Evolutionary conservation across 768 basidiomycete genomes (phyloP), one percentile per base, ranked within the genome.

Genomic region (Collybia mongolica): DNA sequence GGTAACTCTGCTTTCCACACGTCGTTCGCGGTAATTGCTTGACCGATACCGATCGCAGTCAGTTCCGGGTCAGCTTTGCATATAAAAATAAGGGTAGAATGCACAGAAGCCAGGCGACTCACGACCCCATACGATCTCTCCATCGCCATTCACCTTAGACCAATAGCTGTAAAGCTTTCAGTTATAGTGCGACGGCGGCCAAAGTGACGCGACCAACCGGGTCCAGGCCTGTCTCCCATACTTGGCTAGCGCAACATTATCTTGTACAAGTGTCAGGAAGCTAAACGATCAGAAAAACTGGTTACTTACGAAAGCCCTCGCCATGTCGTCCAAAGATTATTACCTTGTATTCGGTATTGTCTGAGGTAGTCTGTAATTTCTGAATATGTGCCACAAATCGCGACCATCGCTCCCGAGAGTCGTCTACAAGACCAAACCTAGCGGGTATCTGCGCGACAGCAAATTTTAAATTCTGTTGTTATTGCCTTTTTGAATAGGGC

Each of bases 61-160:
- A 90, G 76, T 22, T 77, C 67, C 6, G 88, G 79, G 59, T 90
- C 87, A 20, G 88, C 85, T 22, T 5, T 14, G 32, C 7, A 9
- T 12, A 9, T 5, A 9, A 14, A 6, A 32, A 32, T 32, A 5
- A 24, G 35, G 17, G 32, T 42, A 40, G 23, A 9, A 29, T 39
- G 15, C 6, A 43, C 8, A 15, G 19, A 12, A 7, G 19, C 26
- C 35, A 7, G 11, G 26, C 26, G 41, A 77, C 86, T 55, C 59
- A 86, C 86, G 88, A 22, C 90, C 90, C 89, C 89, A 92, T 1
- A 67, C 67, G 3, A 88, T 65, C 46, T 86, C 77, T 9, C 71
- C 84, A 54, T 92, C 85, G 0, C 83, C 83, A 41, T 85, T 66
- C 9, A 83, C 60, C 57, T 76, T 83, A 1, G 84, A 74, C 81